Base-by-base conservation (phyloP, 2,329 filamentous ascomycete genomes). In the Trichoderma polysporum region DNA sequence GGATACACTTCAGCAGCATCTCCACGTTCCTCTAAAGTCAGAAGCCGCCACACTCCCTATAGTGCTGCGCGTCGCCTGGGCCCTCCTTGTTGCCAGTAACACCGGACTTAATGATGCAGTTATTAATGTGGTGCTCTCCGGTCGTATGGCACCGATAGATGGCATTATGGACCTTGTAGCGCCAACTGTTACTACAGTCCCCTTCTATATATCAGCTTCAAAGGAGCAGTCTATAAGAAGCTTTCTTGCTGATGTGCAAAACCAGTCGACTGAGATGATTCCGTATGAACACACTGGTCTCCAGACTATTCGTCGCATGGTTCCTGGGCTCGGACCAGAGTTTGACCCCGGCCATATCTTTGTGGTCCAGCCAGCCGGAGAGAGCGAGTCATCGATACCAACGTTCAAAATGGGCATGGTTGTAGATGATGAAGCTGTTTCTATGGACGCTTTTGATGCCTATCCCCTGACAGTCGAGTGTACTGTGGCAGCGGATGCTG, bases 11-110 rank as follows among this genome's bases (percentile, higher is more conserved):
- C 17, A 62, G 25, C 31, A 39, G 19, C 4, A n/a, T 22, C 19
- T 35, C 9, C 13, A 17, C 33, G 35, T 19, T 19, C n/a, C 29
- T n/a, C 29, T 19, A 31, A 3, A 33, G 9, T 33, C 57, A 13
- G 3, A 2, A 13, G 39, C 41, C 8, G 45, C 37, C 54, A 52
- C 53, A 1, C 53, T 27, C 17, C 66, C 69, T 0, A 69, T 53
- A 0, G 9, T 71, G 1, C 49, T 72, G 8, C 68, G 70, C 1
- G 81, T 83, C 31, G 85, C 86, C 0, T 80, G 84, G 70, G 80
- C 81, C 8, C 81, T 83, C 57, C 71, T 89, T 1, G 72, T 87
- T 5, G 75, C 79, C 25, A 76, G 76, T 12, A 88, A 88, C 69
- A 72, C 79, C 4, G 84, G 68, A 3, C 50, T 58, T 0, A 35